A percentile compares a stretch with the other conserved stretches of the same genome.
phyloP scores from a whole-genome alignment of 495 filamentous ascomycete species.

The Ramalina peruviana region DNA sequence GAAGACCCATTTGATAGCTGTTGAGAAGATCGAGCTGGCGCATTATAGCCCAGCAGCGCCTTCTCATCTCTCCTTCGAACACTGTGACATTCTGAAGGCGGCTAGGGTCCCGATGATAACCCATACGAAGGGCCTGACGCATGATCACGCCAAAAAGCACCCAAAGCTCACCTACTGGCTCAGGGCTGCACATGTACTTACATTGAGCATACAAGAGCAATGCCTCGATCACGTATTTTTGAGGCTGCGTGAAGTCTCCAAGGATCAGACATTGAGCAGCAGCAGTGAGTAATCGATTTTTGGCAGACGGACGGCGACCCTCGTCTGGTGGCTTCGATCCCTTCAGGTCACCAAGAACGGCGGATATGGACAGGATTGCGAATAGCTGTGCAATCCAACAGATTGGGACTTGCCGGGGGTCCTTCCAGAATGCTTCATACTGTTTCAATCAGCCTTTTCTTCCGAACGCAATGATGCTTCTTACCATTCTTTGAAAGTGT shows the following conservation, averaged over 20 bases:
- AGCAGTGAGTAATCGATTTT: slow-evolving; percentile 15
- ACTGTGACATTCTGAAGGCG: slow-evolving; percentile 26
- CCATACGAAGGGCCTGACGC: slow-evolving; percentile 31
- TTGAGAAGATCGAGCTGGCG: slow-evolving; percentile 30
- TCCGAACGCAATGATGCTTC: too few species aligned
- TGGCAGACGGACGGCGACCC: background rate
- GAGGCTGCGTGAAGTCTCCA: slow-evolving; percentile 24
- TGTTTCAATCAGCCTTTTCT: too few species aligned
- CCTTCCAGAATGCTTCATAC: slow-evolving; percentile 24
- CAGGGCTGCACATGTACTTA: slow-evolving; percentile 26
- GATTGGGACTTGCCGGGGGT: slow-evolving; percentile 11
- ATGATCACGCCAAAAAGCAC: slow-evolving; percentile 27
- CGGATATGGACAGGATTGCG: slow-evolving; percentile 19
- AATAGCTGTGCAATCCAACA: slow-evolving; percentile 24
- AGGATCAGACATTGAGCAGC: slow-evolving; percentile 23
- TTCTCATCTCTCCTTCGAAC: slow-evolving; percentile 32
- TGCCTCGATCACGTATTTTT: slow-evolving; percentile 25
- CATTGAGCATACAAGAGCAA: slow-evolving; percentile 25
- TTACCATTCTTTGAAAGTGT: too few species aligned
- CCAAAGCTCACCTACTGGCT: slow-evolving; percentile 25
- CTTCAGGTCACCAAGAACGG: background rate
- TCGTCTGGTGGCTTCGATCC: too few species aligned
- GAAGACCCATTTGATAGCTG: slow-evolving; percentile 33
- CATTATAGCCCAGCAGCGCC: slow-evolving; percentile 27
- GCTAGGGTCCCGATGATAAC: slow-evolving; percentile 31